A percentile compares a stretch with the other conserved stretches of the same genome.
Conservation (phyloP, 108 stramenopile genomes). For the Hondaea fermentalgiana region DNA sequence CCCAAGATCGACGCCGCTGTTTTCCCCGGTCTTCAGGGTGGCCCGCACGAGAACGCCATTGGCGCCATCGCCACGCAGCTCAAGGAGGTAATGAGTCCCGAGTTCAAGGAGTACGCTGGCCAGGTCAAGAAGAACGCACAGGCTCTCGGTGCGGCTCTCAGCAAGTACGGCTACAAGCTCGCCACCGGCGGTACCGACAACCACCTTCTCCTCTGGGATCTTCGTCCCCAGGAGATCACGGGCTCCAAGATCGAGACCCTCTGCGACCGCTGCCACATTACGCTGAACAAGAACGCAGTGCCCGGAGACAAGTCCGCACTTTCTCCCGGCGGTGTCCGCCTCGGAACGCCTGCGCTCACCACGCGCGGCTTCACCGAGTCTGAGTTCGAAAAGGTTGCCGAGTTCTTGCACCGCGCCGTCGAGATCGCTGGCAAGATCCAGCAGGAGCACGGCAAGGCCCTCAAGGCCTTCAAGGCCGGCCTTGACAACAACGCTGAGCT, state of each 20-base stretch:
- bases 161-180: constrained; percentile 76
- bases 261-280: constrained; percentile 95
- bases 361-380: constrained; percentile 71
- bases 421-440: constrained; percentile 76
- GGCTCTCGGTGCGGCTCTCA: constrained; percentile 75
- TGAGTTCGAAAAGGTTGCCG: constrained; percentile 90
- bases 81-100: constrained; percentile 84
- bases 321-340: constrained; percentile 96
- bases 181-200: constrained; percentile 99
- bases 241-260: constrained; percentile 96
- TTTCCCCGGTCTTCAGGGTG: constrained; percentile 98
- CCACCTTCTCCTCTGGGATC: constrained; percentile 97
- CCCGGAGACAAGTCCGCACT: constrained; percentile 93
- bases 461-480: constrained; percentile 75
- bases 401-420: constrained; percentile 79
- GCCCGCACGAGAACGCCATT: constrained; percentile 98
- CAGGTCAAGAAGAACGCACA: constrained; percentile 87
- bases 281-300: constrained; percentile 98
- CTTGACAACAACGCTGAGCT: constrained; percentile 62
- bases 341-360: constrained; percentile 63
- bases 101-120: constrained; percentile 84
- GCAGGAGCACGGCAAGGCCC: constrained; percentile 69
- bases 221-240: constrained; percentile 83
- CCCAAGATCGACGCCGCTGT: constrained; percentile 62
- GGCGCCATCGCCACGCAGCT: constrained; percentile 97